These are phyloP conservation scores for Pelargonium myrrhifolium DNA, from an alignment of 441 rosid genomes.

Conservation along the genomic window DNA sequence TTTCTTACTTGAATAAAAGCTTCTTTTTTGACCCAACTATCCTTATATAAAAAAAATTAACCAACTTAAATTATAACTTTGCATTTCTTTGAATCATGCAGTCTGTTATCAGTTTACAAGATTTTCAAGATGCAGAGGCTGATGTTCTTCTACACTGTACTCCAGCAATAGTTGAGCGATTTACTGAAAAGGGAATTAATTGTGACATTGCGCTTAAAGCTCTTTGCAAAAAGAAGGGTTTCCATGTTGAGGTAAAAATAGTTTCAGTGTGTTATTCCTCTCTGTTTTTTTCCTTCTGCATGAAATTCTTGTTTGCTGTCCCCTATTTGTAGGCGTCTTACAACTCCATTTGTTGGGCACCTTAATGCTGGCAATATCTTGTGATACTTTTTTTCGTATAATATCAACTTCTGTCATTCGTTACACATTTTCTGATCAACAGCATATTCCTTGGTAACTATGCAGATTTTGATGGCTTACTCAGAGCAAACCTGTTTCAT, in stretches of 20 bases:
- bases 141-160: constrained; percentile 63
- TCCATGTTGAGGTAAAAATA: constrained; percentile 59
- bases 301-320: too few species aligned
- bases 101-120: constrained; percentile 56
- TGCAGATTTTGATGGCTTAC: too few species aligned
- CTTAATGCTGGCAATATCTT: too few species aligned
- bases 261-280: constrained; percentile 5
- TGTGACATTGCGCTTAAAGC: constrained; percentile 66
- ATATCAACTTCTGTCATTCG: too few species aligned
- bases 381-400: too few species aligned
- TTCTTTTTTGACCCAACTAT: neutral
- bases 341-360: too few species aligned
- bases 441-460: too few species aligned
- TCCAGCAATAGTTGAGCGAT: constrained; percentile 52
- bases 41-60: neutral
- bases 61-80: constrained; percentile 9
- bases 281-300: neutral
- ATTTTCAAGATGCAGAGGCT: constrained; percentile 88
- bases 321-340: too few species aligned
- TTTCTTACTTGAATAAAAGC: neutral
- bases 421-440: too few species aligned
- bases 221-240: constrained; percentile 84
- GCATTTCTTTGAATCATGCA: constrained; percentile 28
- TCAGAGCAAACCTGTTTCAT: too few species aligned
- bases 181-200: constrained; percentile 46